Percentiles rank a stretch among this genome's conserved stretches.
Evolutionary conservation across 441 rosid species (phyloP).

Genomic region (Mallotus japonicus): DNA sequence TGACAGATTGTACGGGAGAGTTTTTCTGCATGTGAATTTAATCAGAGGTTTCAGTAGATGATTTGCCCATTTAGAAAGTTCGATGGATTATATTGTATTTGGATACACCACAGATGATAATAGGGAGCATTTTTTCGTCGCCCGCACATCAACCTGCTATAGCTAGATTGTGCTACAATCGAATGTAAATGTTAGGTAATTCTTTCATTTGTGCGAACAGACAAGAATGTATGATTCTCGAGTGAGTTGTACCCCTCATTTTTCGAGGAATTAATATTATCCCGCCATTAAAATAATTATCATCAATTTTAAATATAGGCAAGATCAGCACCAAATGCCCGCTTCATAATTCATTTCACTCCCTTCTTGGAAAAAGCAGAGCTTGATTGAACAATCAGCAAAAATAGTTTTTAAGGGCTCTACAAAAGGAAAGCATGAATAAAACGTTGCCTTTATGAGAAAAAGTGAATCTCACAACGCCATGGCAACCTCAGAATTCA

Average conservation of each 20-base stretch:
- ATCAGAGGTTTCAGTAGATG: not conserved
- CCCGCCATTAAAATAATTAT: no score
- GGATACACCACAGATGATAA: not conserved
- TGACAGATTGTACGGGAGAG: not conserved
- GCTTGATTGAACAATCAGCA: no score
- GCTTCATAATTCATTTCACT: no score
- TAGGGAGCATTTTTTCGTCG: not conserved
- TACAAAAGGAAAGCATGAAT: no score
- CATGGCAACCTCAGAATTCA: no score
- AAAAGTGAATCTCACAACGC: no score
- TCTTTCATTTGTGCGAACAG: conserved; percentile 18
- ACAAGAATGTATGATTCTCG: not conserved
- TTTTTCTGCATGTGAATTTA: not conserved
- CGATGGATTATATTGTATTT: not conserved
- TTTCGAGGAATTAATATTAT: no score
- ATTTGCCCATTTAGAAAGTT: not conserved
- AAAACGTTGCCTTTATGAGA: no score
- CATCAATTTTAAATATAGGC: no score
- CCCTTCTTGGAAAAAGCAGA: no score
- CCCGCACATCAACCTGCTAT: not conserved
- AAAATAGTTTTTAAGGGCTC: no score
- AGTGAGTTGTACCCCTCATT: not conserved
- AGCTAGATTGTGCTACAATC: not conserved
- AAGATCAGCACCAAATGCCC: no score
- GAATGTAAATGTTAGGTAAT: conserved; percentile 6